Percentiles rank a stretch among this genome's conserved stretches.
Evolutionary conservation across 1,139 yeast genomes (phyloP).

Genomic region (Geotrichum candidum): DNA sequence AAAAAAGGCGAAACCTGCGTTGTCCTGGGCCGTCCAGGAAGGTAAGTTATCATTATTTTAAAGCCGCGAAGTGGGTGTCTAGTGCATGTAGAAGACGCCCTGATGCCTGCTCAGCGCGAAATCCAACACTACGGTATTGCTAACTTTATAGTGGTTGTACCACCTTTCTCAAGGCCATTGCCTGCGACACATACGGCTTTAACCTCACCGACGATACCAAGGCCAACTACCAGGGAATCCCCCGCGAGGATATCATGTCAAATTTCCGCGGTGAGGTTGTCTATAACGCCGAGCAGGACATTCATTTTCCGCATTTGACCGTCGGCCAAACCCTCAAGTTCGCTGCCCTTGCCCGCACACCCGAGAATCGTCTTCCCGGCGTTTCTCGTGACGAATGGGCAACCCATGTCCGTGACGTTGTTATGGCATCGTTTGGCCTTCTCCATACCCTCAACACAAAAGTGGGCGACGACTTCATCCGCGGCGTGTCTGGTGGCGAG

Average conservation of each 20-base stretch:
- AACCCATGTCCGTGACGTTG: constrained; percentile 55
- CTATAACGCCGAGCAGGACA: constrained; percentile 65
- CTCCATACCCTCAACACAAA: constrained; percentile 60
- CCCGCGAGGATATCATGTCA: constrained; percentile 44
- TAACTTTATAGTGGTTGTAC: constrained; percentile 51
- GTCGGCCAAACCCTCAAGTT: constrained; percentile 65
- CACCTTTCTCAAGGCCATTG: constrained; percentile 63
- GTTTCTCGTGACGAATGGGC: constrained; percentile 54
- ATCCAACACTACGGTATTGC: neutral
- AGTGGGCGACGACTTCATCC: constrained; percentile 63
- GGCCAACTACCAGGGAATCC: constrained; percentile 47
- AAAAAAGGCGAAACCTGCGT: constrained; percentile 69
- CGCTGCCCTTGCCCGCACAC: constrained; percentile 63
- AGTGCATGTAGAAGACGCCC: too few relatives aligned
- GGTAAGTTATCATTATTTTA: constrained; percentile 14
- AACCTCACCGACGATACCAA: constrained; percentile 47
- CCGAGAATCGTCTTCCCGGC: constrained; percentile 58
- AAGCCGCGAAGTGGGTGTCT: too few relatives aligned
- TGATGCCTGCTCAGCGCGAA: too few relatives aligned
- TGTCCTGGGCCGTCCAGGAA: constrained; percentile 73
- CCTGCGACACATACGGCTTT: constrained; percentile 69
- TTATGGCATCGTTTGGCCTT: constrained; percentile 68
- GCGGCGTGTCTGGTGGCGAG: constrained; percentile 85
- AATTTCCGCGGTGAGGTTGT: constrained; percentile 64
- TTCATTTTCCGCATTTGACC: constrained; percentile 65